A percentile compares a stretch with the other conserved stretches of the same genome.
Conservation (phyloP, 2,329 filamentous ascomycete species). For the Aspergillus hortae region DNA sequence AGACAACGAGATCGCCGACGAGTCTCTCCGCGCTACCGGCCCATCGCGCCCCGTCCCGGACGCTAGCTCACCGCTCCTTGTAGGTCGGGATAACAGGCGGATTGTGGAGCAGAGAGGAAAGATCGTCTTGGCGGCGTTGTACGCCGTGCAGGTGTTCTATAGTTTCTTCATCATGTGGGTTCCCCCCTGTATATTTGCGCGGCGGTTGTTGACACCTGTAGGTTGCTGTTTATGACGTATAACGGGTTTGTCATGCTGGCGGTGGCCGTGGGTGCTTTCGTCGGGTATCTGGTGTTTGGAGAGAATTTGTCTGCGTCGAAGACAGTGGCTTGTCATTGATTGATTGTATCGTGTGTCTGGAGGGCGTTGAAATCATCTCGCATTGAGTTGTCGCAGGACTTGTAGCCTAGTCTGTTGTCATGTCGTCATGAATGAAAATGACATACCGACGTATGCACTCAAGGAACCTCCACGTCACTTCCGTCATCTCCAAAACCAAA, state of each 20-base stretch:
- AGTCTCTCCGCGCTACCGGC: slow-evolving; percentile 23
- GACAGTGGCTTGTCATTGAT: slow-evolving; percentile 85
- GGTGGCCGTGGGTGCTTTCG: slow-evolving; percentile 80
- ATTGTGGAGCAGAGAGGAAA: slow-evolving; percentile 65
- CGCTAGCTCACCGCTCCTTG: slow-evolving; percentile 66
- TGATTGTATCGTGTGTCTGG: not conserved
- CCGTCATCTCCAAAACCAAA: slow-evolving; percentile 63
- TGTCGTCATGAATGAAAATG: not conserved
- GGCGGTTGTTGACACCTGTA: slow-evolving; percentile 36
- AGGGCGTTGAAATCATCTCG: too few relatives aligned
- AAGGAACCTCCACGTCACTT: slow-evolving; percentile 51
- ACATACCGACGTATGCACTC: slow-evolving; percentile 7
- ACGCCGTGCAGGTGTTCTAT: slow-evolving; percentile 94
- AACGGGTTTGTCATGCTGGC: slow-evolving; percentile 97
- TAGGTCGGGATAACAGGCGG: slow-evolving; percentile 67
- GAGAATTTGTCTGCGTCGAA: slow-evolving; percentile 68
- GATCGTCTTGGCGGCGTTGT: slow-evolving; percentile 75
- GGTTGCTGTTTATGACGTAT: slow-evolving; percentile 99
- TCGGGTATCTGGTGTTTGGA: slow-evolving; percentile 83
- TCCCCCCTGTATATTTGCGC: not conserved
- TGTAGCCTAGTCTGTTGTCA: not conserved
- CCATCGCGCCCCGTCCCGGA: slow-evolving; percentile 30
- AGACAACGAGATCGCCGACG: slow-evolving; percentile 35
- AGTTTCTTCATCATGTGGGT: slow-evolving; percentile 99
- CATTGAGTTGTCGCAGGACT: too few relatives aligned